Evolutionary conservation across 306 rosid genomes (phyloP).

Genomic region (Urtica urens): DNA sequence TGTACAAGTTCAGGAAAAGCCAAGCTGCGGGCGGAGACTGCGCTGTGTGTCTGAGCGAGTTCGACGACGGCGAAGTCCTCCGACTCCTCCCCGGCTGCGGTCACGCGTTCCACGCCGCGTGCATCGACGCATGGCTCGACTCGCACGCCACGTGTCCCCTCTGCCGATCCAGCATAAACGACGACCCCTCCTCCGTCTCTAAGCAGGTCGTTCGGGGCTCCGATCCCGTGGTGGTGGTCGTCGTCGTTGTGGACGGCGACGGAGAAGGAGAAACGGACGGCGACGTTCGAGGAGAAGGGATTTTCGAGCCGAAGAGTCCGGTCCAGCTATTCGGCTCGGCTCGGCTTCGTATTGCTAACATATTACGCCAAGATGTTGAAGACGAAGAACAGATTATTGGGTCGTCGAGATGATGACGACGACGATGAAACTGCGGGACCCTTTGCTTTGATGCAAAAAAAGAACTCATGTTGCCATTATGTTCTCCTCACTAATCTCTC

Average conservation of each 20-base stretch:
- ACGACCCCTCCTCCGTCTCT: conserved; percentile 6
- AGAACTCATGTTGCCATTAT: too few relatives aligned
- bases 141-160: conserved; percentile 65
- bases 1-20: conserved; percentile 36
- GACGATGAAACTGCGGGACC: too few relatives aligned
- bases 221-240: neutral
- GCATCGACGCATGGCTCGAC: conserved; percentile 70
- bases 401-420: conserved; percentile 24
- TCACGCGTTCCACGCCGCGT: conserved; percentile 77
- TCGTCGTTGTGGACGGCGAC: conserved; percentile 4
- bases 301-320: conserved; percentile 13
- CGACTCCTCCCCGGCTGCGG: conserved; percentile 60
- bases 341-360: conserved; percentile 30
- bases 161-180: conserved; percentile 41
- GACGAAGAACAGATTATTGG: too few relatives aligned
- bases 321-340: conserved; percentile 12
- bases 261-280: too few relatives aligned
- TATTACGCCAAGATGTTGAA: conserved; percentile 18
- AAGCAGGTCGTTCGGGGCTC: neutral
- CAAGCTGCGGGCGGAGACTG: conserved; percentile 61
- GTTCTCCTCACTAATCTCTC: too few relatives aligned
- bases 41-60: conserved; percentile 67
- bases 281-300: conserved; percentile 12
- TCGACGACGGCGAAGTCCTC: conserved; percentile 50
- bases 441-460: too few relatives aligned